Percentiles rank a stretch among this genome's conserved stretches.
Conservation (phyloP, 1,284 basidiomycete genomes). For the Trichosporon faecale region DNA sequence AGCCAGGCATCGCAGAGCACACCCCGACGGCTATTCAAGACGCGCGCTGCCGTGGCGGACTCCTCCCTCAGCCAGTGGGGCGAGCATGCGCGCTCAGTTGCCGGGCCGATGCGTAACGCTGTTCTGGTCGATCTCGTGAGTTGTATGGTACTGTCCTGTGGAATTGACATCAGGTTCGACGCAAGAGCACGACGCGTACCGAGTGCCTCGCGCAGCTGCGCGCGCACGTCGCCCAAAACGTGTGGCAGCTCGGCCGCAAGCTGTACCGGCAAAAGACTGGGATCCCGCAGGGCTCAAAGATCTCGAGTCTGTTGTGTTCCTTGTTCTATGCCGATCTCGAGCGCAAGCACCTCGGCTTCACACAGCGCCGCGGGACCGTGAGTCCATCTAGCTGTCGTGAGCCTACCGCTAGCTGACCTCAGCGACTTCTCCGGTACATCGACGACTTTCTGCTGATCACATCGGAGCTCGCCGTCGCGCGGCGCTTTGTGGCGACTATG, state of each 20-base stretch:
- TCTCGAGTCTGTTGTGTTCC: constrained; percentile 84
- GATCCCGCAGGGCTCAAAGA: constrained; percentile 91
- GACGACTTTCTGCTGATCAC: constrained; percentile 94
- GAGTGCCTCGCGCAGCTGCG: constrained; percentile 71
- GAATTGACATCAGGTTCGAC: constrained; percentile 28
- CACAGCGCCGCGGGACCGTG: constrained; percentile 63
- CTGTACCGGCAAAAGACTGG: constrained; percentile 70
- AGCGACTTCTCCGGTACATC: constrained; percentile 79
- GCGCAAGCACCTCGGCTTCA: constrained; percentile 61
- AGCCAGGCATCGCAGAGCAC: constrained; percentile 36
- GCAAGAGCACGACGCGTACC: constrained; percentile 48
- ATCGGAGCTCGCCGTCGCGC: constrained; percentile 63
- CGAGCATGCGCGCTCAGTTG: constrained; percentile 57
- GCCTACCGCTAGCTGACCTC: constrained; percentile 12
- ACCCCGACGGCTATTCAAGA: constrained; percentile 40
- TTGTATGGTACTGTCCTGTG: not conserved
- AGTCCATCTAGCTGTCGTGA: constrained; percentile 32
- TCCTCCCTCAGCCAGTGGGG: constrained; percentile 22
- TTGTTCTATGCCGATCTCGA: constrained; percentile 94
- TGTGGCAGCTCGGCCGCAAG: constrained; percentile 58
- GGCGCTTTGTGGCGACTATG: constrained; percentile 73
- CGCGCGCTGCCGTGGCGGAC: constrained; percentile 30
- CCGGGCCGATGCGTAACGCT: constrained; percentile 67
- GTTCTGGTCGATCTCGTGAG: constrained; percentile 80
- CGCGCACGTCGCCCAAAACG: constrained; percentile 85